Evolutionary conservation across 1,284 basidiomycete species (phyloP).

Genomic region (Testicularia cyperi): DNA sequence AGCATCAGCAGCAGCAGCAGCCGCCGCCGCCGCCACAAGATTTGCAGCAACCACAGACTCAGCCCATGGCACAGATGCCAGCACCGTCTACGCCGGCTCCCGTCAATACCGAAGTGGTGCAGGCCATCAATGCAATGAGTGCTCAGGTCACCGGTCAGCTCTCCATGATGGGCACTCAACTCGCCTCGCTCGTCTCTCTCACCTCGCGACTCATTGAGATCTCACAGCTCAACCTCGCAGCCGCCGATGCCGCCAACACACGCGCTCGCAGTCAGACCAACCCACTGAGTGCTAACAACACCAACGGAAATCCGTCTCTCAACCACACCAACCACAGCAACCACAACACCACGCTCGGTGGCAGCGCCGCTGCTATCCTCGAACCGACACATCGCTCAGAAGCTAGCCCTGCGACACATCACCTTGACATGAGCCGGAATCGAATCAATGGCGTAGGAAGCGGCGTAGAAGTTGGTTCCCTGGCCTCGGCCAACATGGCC

Average conservation of each 20-base stretch:
- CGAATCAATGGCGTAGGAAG: slow-evolving; percentile 17
- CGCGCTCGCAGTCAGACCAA: neutral
- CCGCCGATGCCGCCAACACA: slow-evolving; percentile 3
- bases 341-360: neutral
- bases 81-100: slow-evolving; percentile 2
- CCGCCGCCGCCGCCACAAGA: too few relatives aligned
- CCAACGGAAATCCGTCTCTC: too few relatives aligned
- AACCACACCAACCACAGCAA: neutral
- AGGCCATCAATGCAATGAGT: slow-evolving; percentile 32
- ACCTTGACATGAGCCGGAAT: slow-evolving; percentile 1
- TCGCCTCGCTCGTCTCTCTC: slow-evolving; percentile 31
- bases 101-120: slow-evolving; percentile 27
- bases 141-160: slow-evolving; percentile 31
- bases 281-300: too few relatives aligned
- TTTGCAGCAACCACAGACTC: too few relatives aligned
- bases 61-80: slow-evolving; percentile 7
- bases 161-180: slow-evolving; percentile 32
- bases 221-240: slow-evolving; percentile 16
- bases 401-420: slow-evolving; percentile 16
- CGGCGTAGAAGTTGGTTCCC: slow-evolving; percentile 5
- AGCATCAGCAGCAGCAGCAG: too few relatives aligned
- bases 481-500: slow-evolving; percentile 7
- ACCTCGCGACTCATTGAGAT: slow-evolving; percentile 37
- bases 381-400: slow-evolving; percentile 3
- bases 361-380: neutral